Percentiles rank a stretch among this genome's conserved stretches.
phyloP scores from a whole-genome alignment of 805 yeast genomes.

The Lachancea nothofagi region DNA sequence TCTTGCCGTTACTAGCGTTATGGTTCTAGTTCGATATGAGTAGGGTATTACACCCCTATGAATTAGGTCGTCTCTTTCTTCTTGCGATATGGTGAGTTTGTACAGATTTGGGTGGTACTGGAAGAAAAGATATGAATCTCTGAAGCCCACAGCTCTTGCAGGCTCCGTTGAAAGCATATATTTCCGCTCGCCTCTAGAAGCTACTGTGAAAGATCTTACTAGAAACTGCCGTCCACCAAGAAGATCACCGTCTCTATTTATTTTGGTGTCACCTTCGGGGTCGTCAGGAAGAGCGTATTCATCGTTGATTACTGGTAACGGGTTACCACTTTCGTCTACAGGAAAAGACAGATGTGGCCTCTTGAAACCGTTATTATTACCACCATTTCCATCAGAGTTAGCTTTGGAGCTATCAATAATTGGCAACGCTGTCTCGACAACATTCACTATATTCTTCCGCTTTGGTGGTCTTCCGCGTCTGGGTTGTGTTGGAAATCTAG shows the following conservation, averaged over 20 bases:
- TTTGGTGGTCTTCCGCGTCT: slow-evolving; percentile 26
- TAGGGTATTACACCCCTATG: slow-evolving; percentile 77
- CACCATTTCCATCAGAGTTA: slow-evolving; percentile 17
- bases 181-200: slow-evolving; percentile 53
- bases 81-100: slow-evolving; percentile 67
- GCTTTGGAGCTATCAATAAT: slow-evolving; percentile 27
- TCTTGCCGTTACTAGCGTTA: slow-evolving; percentile 86
- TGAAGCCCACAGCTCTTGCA: slow-evolving; percentile 88
- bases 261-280: slow-evolving; percentile 69
- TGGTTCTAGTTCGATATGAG: slow-evolving; percentile 84
- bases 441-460: slow-evolving; percentile 12
- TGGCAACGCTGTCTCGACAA: slow-evolving; percentile 17
- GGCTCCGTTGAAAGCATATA: slow-evolving; percentile 95
- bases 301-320: slow-evolving; percentile 59
- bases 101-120: slow-evolving; percentile 75
- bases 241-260: slow-evolving; percentile 61
- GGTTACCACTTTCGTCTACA: slow-evolving; percentile 64
- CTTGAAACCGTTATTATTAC: slow-evolving; percentile 22
- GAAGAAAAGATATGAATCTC: slow-evolving; percentile 85
- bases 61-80: slow-evolving; percentile 77
- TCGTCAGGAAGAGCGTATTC: slow-evolving; percentile 77
- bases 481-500: slow-evolving; percentile 22
- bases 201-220: slow-evolving; percentile 59
- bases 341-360: slow-evolving; percentile 40
- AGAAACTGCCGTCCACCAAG: slow-evolving; percentile 70